These are phyloP conservation scores for Fusarium pseudonygamai DNA, from an alignment of 2,329 filamentous ascomycete genomes.

Conservation along the genomic window DNA sequence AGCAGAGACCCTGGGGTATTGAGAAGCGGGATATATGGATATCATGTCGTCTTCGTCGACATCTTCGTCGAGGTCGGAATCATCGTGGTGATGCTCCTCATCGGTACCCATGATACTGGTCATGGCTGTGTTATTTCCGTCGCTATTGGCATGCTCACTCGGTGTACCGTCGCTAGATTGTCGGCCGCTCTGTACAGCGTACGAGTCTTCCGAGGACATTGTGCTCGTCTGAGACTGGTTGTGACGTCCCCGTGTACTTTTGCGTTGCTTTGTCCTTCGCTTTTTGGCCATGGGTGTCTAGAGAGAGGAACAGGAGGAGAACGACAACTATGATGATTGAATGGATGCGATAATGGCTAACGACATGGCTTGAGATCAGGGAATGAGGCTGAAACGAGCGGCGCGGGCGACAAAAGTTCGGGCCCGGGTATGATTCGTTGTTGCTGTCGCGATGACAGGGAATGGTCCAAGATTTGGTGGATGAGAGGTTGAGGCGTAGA, in stretches of 20 bases:
- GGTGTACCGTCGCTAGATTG: conserved; percentile 48
- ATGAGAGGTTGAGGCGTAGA: background rate
- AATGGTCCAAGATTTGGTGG: background rate
- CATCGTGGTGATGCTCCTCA: conserved; percentile 44
- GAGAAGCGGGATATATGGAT: conserved; percentile 56
- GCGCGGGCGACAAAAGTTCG: conserved; percentile 24
- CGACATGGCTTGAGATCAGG: conserved; percentile 35
- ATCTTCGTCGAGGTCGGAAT: conserved; percentile 40
- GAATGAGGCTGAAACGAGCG: conserved; percentile 27
- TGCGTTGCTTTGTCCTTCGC: conserved; percentile 44
- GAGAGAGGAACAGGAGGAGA: background rate
- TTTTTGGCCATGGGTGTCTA: conserved; percentile 49
- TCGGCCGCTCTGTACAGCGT: conserved; percentile 41
- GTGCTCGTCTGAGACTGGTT: conserved; percentile 41
- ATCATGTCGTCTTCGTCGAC: conserved; percentile 50
- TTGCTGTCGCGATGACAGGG: conserved; percentile 5
- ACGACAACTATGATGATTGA: conserved; percentile 22
- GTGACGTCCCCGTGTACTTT: conserved; percentile 37
- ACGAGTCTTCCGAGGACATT: conserved; percentile 48
- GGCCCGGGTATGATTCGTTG: conserved; percentile 1
- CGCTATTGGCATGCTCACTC: conserved; percentile 47
- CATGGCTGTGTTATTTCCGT: conserved; percentile 50
- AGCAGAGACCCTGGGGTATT: conserved; percentile 50
- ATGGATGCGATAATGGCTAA: conserved; percentile 18
- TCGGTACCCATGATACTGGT: conserved; percentile 50